Evolutionary conservation across 352 stramenopile genomes (phyloP).

Genomic region (Globisporangium nodosum): DNA sequence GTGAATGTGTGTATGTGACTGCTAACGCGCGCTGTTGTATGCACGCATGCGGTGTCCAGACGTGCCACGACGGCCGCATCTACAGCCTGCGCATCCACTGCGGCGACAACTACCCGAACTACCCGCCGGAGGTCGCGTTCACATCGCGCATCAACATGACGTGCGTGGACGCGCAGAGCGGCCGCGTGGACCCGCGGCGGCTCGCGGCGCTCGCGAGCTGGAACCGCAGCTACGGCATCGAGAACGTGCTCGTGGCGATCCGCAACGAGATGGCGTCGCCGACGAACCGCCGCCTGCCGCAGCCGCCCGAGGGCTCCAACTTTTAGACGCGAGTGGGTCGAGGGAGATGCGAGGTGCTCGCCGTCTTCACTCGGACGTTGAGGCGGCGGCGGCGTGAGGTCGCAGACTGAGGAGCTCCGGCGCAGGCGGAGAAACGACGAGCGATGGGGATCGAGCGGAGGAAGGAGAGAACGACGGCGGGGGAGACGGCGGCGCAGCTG

Average conservation of each 20-base stretch:
- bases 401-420: too few species aligned
- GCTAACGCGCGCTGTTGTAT: neutral
- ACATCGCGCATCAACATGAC: slow-evolving; percentile 97
- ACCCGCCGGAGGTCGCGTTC: slow-evolving; percentile 93
- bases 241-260: slow-evolving; percentile 86
- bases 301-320: slow-evolving; percentile 86
- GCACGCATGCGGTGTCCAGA: slow-evolving; percentile 40
- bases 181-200: slow-evolving; percentile 75
- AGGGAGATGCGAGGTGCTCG: slow-evolving; percentile 3
- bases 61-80: slow-evolving; percentile 93
- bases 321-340: slow-evolving; percentile 62
- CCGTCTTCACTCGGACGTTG: neutral
- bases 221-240: slow-evolving; percentile 88
- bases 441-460: neutral
- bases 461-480: neutral
- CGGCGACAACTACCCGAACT: slow-evolving; percentile 92
- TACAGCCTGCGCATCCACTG: slow-evolving; percentile 95
- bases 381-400: neutral
- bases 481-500: slow-evolving; percentile 1
- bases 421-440: neutral
- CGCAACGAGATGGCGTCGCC: slow-evolving; percentile 87
- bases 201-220: slow-evolving; percentile 64
- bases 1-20: neutral
- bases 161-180: slow-evolving; percentile 90
- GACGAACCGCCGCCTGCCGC: slow-evolving; percentile 86